Evolutionary conservation across 2,329 filamentous ascomycete genomes (phyloP), one percentile per base, ranked within the genome.

Genomic region (Cercospora canescens): DNA sequence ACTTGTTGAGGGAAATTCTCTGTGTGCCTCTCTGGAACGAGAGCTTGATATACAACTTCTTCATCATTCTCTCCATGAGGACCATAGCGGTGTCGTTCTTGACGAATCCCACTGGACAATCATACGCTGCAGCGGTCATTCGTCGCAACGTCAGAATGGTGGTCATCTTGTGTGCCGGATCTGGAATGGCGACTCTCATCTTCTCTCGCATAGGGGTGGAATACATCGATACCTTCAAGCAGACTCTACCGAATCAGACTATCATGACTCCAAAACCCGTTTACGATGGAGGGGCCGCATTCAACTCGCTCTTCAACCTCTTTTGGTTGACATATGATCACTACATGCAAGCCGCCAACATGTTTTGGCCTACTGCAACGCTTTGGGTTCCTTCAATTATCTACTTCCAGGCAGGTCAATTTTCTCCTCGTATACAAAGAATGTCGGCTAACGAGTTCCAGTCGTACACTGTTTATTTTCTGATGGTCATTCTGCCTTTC

Each of bases 401-500:
- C 16, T 84, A 81, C 69, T 75, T 78, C 60, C 82, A 84, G 67
- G 69, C 65, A 60, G 6, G 55, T 30, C 21, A 12, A 5, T 7
- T 5, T 34, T 12, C 6, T 41, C 2, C n/a, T 1, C 30, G 16
- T 24, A 2, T 4, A 11, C 4, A 37, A 37, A 14, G 2, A 14
- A 8, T 35, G 8, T 11, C 37, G 24, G 56, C 62, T 65, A 21
- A 63, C 45, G 26, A 32, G 2, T 5, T 21, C 30, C 28, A 71
- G 70, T 81, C 79, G 64, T 83, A 81, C 69, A 84, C 82, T 0
- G 76, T 83, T 8, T 84, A 82, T 69, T 82, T 83, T 73, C 76
- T 80, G 4, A 82, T 83, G 81, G 72, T 83, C 63, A 81, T 81
- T 60, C 75, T 83, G 9, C 82, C 81, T 4, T 81, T 77, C 71